These are phyloP conservation scores for Cyclostephanos tholiformis DNA, from an alignment of 108 stramenopile species.

Conservation along the genomic window DNA sequence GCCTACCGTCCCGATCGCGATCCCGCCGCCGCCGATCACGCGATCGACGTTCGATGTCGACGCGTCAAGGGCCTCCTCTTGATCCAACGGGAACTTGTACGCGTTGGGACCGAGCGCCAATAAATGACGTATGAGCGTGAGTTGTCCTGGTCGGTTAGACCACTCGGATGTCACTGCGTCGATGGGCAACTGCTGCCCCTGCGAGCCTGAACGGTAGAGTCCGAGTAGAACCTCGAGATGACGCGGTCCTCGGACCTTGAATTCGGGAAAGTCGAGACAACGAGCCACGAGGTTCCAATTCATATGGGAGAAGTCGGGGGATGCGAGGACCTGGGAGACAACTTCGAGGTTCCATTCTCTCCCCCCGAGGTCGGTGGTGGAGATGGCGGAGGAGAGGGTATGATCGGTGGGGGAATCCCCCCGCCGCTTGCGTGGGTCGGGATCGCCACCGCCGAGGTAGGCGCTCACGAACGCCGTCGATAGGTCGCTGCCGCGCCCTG, in stretches of 20 bases:
- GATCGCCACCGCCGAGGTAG: conserved; percentile 23
- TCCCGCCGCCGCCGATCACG: background rate
- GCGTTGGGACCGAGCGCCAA: conserved; percentile 63
- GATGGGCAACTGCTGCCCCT: conserved; percentile 58
- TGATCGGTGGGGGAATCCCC: too few species aligned
- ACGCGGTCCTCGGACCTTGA: conserved; percentile 70
- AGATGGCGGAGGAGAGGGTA: background rate
- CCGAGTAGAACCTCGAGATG: conserved; percentile 77
- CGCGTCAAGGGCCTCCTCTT: conserved; percentile 74
- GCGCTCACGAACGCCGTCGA: conserved; percentile 41
- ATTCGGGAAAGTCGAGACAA: conserved; percentile 85
- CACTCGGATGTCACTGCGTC: conserved; percentile 68
- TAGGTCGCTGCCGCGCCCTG: conserved; percentile 22
- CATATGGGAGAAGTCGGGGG: conserved; percentile 73
- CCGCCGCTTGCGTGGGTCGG: conserved; percentile 22
- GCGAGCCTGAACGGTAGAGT: conserved; percentile 77
- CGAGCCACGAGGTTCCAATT: conserved; percentile 85
- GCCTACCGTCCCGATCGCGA: background rate
- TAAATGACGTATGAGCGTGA: conserved; percentile 76
- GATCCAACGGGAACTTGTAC: conserved; percentile 70
- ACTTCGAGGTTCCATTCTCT: conserved; percentile 88
- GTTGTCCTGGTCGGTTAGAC: conserved; percentile 81
- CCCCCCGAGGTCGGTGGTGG: conserved; percentile 22
- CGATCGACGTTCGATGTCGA: conserved; percentile 41
- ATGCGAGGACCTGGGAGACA: conserved; percentile 74